Base-by-base conservation (phyloP, 176 grass and related monocot species). In the Aegilops sharonensis region DNA sequence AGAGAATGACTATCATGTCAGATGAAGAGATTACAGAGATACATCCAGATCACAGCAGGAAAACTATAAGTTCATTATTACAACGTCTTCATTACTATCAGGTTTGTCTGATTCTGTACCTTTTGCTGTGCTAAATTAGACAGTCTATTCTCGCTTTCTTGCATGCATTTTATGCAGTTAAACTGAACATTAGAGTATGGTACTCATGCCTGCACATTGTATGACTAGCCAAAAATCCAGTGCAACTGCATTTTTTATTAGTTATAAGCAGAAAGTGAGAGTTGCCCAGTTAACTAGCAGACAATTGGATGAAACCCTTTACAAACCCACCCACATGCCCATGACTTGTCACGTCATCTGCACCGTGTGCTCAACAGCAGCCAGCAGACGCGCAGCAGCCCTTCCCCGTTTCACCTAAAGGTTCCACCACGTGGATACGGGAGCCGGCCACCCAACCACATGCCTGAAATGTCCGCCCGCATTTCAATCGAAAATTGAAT, bases 1-100 rank as follows among this genome's bases (percentile, higher is more conserved):
- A 90, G 64, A 92, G 94, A 86, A 98, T 98, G 96, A 74, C 82
- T 88, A 74, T 79, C 35, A 94, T 98, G 89, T 86, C 93, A 47
- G 96, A 95, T 89, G 92, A 91, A 91, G 96, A 98, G 85, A 95
- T 98, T n/a, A 78, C 87, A 89, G 80, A 81, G 81, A 91, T 98
- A 91, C 93, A 98, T 92, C 86, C 84, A 79, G 84, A 87, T 71
- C 96, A 98, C 72, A 89, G 91, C 54, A 94, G 84, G 34, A 82
- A 92, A 70, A 92, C 93, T 66, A 92, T 98, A 67, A 83, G 79
- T 72, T 92, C 88, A 54, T 68, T 98, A 82, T 70, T 98, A 54
- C 79, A 81, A 21, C 81, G 82, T 52, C 82, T 98, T 23, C 90
- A 89, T 78, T 98, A 98, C 36, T 98, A 95, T 43, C 93, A 98